Evolutionary conservation across 2,329 filamentous ascomycete genomes (phyloP), one percentile per base, ranked within the genome.

Genomic region (Ilyonectria mors-panacis): DNA sequence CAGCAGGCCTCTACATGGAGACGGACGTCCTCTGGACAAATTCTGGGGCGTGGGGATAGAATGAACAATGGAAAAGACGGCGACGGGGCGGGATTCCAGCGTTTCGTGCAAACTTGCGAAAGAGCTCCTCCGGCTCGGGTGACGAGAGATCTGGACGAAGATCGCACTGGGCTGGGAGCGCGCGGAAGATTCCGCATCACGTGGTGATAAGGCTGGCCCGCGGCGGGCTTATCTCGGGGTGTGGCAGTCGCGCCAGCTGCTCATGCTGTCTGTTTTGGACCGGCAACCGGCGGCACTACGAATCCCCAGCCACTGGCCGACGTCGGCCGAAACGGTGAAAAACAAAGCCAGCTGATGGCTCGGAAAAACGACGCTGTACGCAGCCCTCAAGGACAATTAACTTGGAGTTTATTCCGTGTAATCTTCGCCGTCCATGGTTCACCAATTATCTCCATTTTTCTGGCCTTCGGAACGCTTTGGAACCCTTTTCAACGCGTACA

Each of bases 1-100:
- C 74, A 68, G 67, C 70, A 69, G 62, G 67, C 71, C 77, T 79
- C 78, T 80, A 81, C 79, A 81, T 81, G 78, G 77, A 80, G 76
- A 73, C 77, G 70, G 68, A 65, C 66, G 67, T 69, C 55, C 66
- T 60, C 63, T 59, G 59, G 57, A 69, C 56, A 53, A 54, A 66
- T 65, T 58, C 42, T 68, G 59, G 55, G 45, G 33, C 44, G 56
- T 39, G 47, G 47, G 42, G 39, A 57, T 39, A 61, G 65, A 59
- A 67, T 59, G 39, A 45, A 62, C 63, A 66, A 68, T 58, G 66
- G 67, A 39, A 55, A 70, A 69, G 45, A 56, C 60, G 68, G 65
- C 57, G 68, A 67, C 65, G 67, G 59, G 65, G 62, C 65, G 65
- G 59, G 67, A 73, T 71, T 70, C 71, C 68, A 75, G 68, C 66